Conservation (phyloP, 441 rosid genomes). For the Erodium chrysanthum region DNA sequence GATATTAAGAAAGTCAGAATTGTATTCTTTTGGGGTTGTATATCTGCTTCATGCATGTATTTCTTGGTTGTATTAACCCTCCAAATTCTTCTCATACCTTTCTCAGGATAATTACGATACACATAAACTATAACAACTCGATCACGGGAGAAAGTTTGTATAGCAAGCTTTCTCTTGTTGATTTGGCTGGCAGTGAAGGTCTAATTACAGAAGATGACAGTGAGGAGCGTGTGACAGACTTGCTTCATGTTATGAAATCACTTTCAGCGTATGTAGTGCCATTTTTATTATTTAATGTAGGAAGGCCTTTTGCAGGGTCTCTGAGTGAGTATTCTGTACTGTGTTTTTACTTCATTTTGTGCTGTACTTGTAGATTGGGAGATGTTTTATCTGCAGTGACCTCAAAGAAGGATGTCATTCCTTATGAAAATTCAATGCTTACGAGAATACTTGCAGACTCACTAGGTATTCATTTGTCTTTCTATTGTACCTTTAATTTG, state of each 20-base stretch:
- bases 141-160: conserved; percentile 64
- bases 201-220: conserved; percentile 72
- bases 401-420: conserved; percentile 64
- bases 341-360: conserved; percentile 21
- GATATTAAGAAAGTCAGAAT: no score
- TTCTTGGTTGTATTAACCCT: background rate
- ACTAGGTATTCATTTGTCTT: conserved; percentile 39
- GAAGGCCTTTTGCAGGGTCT: background rate
- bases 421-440: conserved; percentile 85
- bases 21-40: background rate
- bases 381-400: conserved; percentile 87
- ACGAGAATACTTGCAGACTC: conserved; percentile 81
- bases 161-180: conserved; percentile 94
- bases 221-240: conserved; percentile 87
- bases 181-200: conserved; percentile 94
- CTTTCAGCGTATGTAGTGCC: conserved; percentile 71
- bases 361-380: conserved; percentile 62
- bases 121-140: conserved; percentile 61
- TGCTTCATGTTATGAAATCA: conserved; percentile 89
- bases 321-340: conserved; percentile 4
- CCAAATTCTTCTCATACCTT: conserved; percentile 21
- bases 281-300: background rate
- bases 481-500: background rate
- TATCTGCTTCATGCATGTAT: background rate
- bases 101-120: conserved; percentile 68